A percentile compares a stretch with the other conserved stretches of the same genome.
These are phyloP conservation scores for Nannochloropsis oceanica DNA, from an alignment of 108 stramenopile species.

Conservation along the genomic window DNA sequence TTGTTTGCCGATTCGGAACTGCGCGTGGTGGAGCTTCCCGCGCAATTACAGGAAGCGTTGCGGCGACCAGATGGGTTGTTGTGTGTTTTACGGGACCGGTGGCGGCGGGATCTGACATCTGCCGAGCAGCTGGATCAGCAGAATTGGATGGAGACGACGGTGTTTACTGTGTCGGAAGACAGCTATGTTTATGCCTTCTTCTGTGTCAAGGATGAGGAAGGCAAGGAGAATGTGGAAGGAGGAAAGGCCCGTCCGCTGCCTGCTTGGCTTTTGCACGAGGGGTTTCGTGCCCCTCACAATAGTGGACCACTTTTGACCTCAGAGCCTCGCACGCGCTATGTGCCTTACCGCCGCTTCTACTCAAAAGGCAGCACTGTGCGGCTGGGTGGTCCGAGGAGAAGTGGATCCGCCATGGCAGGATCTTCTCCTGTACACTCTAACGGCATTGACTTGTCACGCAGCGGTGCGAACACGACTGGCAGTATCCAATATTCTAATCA, in stretches of 20 bases:
- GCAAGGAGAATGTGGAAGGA: background rate
- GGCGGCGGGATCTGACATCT: background rate
- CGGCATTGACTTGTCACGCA: background rate
- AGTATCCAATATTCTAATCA: background rate
- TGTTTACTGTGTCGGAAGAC: background rate
- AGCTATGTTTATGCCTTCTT: background rate
- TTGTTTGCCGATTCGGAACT: background rate
- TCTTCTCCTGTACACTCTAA: background rate
- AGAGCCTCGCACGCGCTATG: background rate
- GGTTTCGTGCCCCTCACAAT: background rate
- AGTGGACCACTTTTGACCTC: background rate
- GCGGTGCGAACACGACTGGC: background rate
- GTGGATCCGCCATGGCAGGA: background rate
- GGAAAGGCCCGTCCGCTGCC: background rate
- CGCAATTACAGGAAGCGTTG: background rate
- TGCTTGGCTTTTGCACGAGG: background rate
- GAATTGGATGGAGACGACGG: background rate
- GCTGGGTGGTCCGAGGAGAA: background rate
- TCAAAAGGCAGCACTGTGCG: background rate
- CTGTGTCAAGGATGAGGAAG: background rate
- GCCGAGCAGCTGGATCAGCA: background rate
- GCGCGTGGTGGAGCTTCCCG: background rate
- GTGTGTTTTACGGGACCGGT: background rate
- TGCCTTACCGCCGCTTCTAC: background rate
- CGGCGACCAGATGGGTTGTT: background rate